Evolutionary conservation across 306 rosid genomes (phyloP), one percentile per base, ranked within the genome.

Genomic region (Luffa acutangula): DNA sequence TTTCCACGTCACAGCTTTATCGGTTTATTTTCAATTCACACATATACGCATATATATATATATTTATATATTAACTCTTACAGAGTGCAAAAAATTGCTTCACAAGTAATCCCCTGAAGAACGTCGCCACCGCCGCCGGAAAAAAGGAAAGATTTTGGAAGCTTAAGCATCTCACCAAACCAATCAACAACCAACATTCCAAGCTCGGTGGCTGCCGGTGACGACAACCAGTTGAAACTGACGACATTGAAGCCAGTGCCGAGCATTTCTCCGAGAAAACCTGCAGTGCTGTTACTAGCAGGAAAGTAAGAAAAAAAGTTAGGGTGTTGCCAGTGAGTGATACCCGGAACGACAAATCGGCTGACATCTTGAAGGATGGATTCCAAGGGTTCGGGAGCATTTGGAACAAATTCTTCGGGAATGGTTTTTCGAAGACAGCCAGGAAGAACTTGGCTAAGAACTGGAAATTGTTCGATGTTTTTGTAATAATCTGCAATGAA

Each of bases 181-280:
- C 91, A 88, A 75, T 88, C 88, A 86, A 84, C 52, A 42, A 86
- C 88, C 1, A 84, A 34, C 43, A 52, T 54, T 79, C 84, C 91
- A 0, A 88, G 85, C 66, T 88, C 89, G 10, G 88, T 88, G 4
- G 84, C 86, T 0, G 85, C 91, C 0, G 89, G 91, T 0, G 88
- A 88, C 42, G 91, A 60, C 25, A 86, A 10, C 86, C 89, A 88
- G 34, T 65, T 88, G 81, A 86, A 82, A 1, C 88, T 88, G 1
- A 80, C 81, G 7, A 81, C 83, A 66, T 80, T 81, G 36, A 88
- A 76, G 10, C 88, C 81, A 4, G 86, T 62, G 43, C 75, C 42
- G 8, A 88, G 85, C 86, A 84, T 82, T 45, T 88, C 88, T 0
- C 91, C 85, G 0, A 88, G 79, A 20, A 86, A 58, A 3, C 70